Conservation (phyloP, 139 green algal genomes). For the Pleodorina starrii region DNA sequence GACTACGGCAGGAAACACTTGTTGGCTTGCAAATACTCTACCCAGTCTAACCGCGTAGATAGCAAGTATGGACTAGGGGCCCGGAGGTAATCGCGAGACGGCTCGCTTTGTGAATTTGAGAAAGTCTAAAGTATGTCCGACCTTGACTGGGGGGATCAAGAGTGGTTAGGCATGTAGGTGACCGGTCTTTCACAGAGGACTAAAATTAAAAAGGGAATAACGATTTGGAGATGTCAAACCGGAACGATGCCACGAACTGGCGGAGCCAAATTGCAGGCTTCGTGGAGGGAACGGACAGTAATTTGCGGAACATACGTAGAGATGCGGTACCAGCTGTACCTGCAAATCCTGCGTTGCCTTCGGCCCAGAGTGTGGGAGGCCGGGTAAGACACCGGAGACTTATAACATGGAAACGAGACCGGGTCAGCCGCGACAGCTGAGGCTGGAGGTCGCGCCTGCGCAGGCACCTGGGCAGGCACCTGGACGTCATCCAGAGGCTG, state of each 20-base stretch:
- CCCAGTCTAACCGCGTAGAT: not conserved
- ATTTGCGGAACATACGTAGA: not conserved
- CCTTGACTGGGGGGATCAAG: no score
- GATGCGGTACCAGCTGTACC: not conserved
- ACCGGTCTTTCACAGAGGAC: no score
- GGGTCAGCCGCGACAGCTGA: not conserved
- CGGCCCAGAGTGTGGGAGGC: no score
- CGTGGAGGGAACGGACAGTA: slow-evolving; percentile 16
- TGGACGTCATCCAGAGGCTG: slow-evolving; percentile 2
- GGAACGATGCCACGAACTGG: slow-evolving; percentile 12
- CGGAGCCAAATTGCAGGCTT: not conserved
- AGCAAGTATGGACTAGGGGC: not conserved
- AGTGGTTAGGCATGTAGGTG: no score
- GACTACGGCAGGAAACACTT: no score
- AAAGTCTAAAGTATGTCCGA: no score
- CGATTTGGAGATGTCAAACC: slow-evolving; percentile 18
- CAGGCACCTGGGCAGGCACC: not conserved
- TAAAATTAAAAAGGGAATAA: no score
- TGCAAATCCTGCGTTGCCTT: not conserved
- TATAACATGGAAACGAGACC: not conserved
- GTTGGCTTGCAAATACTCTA: no score
- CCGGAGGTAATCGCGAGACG: not conserved
- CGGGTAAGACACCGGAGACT: not conserved
- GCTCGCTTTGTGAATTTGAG: no score
- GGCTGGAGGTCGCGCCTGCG: not conserved